Percentiles rank a stretch among this genome's conserved stretches.
phyloP scores from a whole-genome alignment of 2,329 filamentous ascomycete genomes.

The Chalaropsis ovoidea region DNA sequence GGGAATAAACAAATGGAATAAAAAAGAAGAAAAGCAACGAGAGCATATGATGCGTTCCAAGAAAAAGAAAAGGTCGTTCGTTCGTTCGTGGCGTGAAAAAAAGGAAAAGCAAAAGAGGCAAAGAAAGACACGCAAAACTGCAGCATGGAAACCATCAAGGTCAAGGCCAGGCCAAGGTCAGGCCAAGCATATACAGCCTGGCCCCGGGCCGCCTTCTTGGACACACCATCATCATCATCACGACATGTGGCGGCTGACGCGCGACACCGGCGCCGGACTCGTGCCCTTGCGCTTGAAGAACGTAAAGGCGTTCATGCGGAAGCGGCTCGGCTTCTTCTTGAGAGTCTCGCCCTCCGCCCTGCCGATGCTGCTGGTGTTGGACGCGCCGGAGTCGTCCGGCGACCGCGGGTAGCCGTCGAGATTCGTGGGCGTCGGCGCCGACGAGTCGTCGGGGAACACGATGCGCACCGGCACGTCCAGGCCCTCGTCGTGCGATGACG shows the following conservation, averaged over 20 bases:
- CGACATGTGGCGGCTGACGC: conserved; percentile 6
- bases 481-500: conserved; percentile 45
- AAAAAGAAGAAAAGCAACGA: not conserved
- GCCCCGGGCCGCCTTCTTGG: too few species aligned
- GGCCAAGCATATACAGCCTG: too few species aligned
- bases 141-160: not conserved
- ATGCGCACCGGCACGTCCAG: conserved; percentile 25
- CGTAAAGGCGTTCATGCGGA: conserved; percentile 51
- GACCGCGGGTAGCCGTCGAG: conserved; percentile 21
- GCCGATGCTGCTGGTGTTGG: conserved; percentile 37
- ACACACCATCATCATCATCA: too few species aligned
- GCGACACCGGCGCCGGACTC: conserved; percentile 20
- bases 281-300: conserved; percentile 46
- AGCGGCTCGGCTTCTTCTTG: conserved; percentile 54
- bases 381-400: conserved; percentile 26
- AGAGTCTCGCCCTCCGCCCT: conserved; percentile 43
- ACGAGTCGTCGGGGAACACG: conserved; percentile 21
- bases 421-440: conserved; percentile 15
- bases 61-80: conserved; percentile 4
- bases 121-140: conserved; percentile 9
- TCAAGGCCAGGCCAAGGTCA: too few species aligned
- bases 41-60: not conserved
- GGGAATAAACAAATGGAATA: not conserved
- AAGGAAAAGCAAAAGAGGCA: not conserved
- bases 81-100: not conserved